These are phyloP conservation scores for Hericium coralloides DNA, from an alignment of 768 basidiomycete species.

Conservation along the genomic window DNA sequence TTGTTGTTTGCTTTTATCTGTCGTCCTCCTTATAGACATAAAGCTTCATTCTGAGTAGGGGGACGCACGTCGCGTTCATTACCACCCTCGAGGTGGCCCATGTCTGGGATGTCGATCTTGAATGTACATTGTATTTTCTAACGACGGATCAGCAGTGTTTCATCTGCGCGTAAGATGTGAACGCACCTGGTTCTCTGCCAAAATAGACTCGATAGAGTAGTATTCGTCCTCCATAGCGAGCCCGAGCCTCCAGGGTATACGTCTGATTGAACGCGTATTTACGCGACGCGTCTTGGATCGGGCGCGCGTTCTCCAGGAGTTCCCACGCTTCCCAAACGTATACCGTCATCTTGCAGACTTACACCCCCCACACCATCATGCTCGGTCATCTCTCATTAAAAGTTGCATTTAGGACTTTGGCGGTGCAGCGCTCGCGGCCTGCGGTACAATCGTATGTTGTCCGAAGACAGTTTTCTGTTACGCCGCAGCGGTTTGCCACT, in stretches of 20 bases:
- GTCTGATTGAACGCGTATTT: neutral
- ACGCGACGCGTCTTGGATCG: neutral
- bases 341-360: neutral
- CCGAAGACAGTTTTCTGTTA: conserved; percentile 19
- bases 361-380: neutral
- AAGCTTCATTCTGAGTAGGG: neutral
- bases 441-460: too few species aligned
- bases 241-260: too few species aligned
- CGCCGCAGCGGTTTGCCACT: conserved; percentile 22
- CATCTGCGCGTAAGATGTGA: neutral
- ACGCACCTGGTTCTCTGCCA: conserved; percentile 81
- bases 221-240: conserved; percentile 79
- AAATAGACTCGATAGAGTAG: conserved; percentile 84
- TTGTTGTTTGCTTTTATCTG: conserved; percentile 76
- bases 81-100: conserved; percentile 87
- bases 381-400: neutral
- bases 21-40: neutral
- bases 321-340: neutral
- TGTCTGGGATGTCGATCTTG: conserved; percentile 71
- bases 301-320: too few species aligned
- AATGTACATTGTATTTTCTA: conserved; percentile 95
- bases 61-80: conserved; percentile 63
- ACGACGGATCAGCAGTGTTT: neutral
- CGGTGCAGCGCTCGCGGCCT: neutral
- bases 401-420: neutral